A percentile compares a stretch with the other conserved stretches of the same genome.
phyloP scores from a whole-genome alignment of 495 filamentous ascomycete genomes.

The Cercophora samala region DNA sequence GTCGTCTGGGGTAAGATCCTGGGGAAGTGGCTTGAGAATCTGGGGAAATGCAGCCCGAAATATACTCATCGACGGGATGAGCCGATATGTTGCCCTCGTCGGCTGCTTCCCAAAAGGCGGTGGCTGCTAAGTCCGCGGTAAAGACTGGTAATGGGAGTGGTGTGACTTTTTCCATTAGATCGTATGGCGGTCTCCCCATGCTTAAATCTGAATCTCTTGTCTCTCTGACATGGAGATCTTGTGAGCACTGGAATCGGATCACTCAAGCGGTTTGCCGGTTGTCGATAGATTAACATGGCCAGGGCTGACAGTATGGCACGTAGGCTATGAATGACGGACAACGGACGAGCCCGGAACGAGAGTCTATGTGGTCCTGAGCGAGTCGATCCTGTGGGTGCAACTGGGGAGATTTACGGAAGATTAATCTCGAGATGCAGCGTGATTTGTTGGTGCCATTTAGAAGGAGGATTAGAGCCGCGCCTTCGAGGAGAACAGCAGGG shows the following conservation, averaged over 20 bases:
- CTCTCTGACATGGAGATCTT: slow-evolving; percentile 6
- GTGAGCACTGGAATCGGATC: slow-evolving; percentile 27
- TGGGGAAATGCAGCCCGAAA: slow-evolving; percentile 31
- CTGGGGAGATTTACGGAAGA: slow-evolving; percentile 16
- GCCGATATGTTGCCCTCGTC: slow-evolving; percentile 12
- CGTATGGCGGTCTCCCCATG: slow-evolving; percentile 29
- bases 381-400: not conserved
- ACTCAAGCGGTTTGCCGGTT: slow-evolving; percentile 29
- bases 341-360: slow-evolving; percentile 21
- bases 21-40: slow-evolving; percentile 23
- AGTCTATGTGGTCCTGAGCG: slow-evolving; percentile 5
- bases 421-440: slow-evolving; percentile 22
- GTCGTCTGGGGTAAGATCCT: slow-evolving; percentile 20
- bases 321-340: not conserved
- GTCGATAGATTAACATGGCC: slow-evolving; percentile 22
- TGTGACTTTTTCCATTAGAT: slow-evolving; percentile 21
- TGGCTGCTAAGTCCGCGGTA: slow-evolving; percentile 12
- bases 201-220: slow-evolving; percentile 23
- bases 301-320: not conserved
- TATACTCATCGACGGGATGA: slow-evolving; percentile 24
- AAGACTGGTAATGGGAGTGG: slow-evolving; percentile 20
- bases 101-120: slow-evolving; percentile 20
- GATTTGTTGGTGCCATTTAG: slow-evolving; percentile 9
- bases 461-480: slow-evolving; percentile 11
- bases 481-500: slow-evolving; percentile 12